Percentiles rank a stretch among this genome's conserved stretches.
Conservation (phyloP, 805 yeast species). For the Debaryomyces hansenii region DNA sequence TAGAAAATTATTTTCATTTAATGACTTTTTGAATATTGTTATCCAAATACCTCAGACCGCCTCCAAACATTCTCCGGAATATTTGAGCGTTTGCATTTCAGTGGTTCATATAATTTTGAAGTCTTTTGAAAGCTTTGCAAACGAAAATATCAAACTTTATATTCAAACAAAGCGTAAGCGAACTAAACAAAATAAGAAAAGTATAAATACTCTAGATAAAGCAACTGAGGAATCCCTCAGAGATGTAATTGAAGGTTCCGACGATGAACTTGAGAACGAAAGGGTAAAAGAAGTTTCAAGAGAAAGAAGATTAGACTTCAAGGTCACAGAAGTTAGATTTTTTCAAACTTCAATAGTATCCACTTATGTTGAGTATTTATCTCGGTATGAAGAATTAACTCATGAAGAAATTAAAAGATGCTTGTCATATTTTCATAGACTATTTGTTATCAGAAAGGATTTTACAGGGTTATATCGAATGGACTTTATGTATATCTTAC, state of each 20-base stretch:
- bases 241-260: conserved; percentile 33
- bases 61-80: conserved; percentile 60
- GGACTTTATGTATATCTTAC: conserved; percentile 68
- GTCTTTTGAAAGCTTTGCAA: conserved; percentile 64
- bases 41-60: conserved; percentile 64
- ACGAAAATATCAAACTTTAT: conserved; percentile 51
- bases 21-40: conserved; percentile 55
- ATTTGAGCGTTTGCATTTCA: conserved; percentile 60
- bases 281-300: conserved; percentile 36
- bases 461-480: conserved; percentile 60
- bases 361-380: conserved; percentile 62
- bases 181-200: conserved; percentile 25
- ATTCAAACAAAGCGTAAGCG: conserved; percentile 47
- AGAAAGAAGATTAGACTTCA: conserved; percentile 49
- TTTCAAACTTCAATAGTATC: conserved; percentile 61
- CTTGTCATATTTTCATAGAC: conserved; percentile 67
- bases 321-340: conserved; percentile 43
- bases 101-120: conserved; percentile 65
- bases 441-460: conserved; percentile 61
- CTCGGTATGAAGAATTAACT: conserved; percentile 60
- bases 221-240: conserved; percentile 21
- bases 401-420: conserved; percentile 62
- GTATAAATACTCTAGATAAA: conserved; percentile 22
- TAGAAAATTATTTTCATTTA: conserved; percentile 69
- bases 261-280: conserved; percentile 33